Percentiles rank a stretch among this genome's conserved stretches.
Conservation (phyloP, 768 basidiomycete species). For the Agaricus subrufescens region DNA sequence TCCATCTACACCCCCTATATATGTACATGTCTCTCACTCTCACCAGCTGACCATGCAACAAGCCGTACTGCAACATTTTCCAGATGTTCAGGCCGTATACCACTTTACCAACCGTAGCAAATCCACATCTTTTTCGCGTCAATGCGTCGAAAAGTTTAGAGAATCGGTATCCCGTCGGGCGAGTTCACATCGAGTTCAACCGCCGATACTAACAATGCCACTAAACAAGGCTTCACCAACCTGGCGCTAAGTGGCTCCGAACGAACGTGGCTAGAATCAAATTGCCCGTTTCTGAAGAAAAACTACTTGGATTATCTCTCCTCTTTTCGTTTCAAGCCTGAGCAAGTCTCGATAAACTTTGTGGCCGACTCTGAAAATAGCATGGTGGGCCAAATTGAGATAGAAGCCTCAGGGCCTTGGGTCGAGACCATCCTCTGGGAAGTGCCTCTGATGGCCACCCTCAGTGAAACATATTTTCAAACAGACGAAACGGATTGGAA, state of each 20-base stretch:
- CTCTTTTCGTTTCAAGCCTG: slow-evolving; percentile 65
- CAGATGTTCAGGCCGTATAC: slow-evolving; percentile 64
- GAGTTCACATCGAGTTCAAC: slow-evolving; percentile 1
- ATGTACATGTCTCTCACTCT: neutral
- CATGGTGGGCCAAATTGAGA: slow-evolving; percentile 59
- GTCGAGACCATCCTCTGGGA: slow-evolving; percentile 90
- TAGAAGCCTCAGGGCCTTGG: slow-evolving; percentile 74
- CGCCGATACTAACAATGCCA: neutral
- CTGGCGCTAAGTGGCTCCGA: slow-evolving; percentile 60
- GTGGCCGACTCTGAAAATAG: slow-evolving; percentile 48
- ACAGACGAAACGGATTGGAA: slow-evolving; percentile 77
- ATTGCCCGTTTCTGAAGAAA: slow-evolving; percentile 70
- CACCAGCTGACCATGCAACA: slow-evolving; percentile 92
- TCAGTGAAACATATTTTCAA: slow-evolving; percentile 87
- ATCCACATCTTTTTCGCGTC: slow-evolving; percentile 57
- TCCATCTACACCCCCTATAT: slow-evolving; percentile 17
- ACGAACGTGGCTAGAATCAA: slow-evolving; percentile 53
- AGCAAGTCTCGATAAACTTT: slow-evolving; percentile 67
- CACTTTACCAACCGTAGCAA: slow-evolving; percentile 77
- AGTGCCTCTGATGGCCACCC: slow-evolving; percentile 88
- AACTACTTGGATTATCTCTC: slow-evolving; percentile 77
- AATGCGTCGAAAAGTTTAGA: slow-evolving; percentile 58
- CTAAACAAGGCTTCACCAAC: slow-evolving; percentile 56
- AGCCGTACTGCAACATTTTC: slow-evolving; percentile 76
- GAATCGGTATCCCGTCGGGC: slow-evolving; percentile 46